phyloP scores from a whole-genome alignment of 2,329 filamentous ascomycete genomes.

The Xylariales sp. region DNA sequence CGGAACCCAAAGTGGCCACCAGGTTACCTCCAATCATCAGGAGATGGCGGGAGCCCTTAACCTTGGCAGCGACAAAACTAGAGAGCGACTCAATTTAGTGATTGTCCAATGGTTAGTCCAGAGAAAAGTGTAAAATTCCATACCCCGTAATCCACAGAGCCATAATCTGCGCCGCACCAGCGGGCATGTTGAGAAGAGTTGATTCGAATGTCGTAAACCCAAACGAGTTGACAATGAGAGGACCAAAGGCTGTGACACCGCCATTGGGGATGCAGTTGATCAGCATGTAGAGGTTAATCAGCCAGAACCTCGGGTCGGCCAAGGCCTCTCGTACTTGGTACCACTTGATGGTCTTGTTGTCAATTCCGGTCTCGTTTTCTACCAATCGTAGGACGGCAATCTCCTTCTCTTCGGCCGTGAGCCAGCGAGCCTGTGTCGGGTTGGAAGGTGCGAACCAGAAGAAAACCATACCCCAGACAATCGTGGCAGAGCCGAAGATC shows the following conservation, averaged over 20 bases:
- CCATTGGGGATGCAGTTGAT: conserved; percentile 1
- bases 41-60: not conserved
- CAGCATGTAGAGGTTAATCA: not conserved
- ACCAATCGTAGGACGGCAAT: not conserved
- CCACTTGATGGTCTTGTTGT: conserved; percentile 2
- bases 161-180: conserved; percentile 1
- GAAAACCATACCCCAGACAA: not conserved
- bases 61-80: not conserved
- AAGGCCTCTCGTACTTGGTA: conserved; percentile 1
- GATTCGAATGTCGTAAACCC: conserved; percentile 2
- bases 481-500: not conserved
- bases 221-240: not conserved
- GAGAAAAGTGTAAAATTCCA: not conserved
- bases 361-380: conserved; percentile 1
- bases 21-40: conserved; percentile 1
- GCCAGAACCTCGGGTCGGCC: not conserved
- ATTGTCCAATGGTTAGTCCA: not conserved
- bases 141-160: conserved; percentile 4
- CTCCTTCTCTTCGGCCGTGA: not conserved
- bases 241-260: conserved; percentile 2
- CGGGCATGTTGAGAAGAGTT: conserved; percentile 4
- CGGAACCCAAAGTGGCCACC: not conserved
- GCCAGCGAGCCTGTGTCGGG: not conserved
- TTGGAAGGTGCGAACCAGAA: conserved; percentile 2
- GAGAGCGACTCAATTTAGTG: not conserved